These are phyloP conservation scores for Bromus sterilis DNA, from an alignment of 176 grass and related monocot genomes.

Conservation along the genomic window DNA sequence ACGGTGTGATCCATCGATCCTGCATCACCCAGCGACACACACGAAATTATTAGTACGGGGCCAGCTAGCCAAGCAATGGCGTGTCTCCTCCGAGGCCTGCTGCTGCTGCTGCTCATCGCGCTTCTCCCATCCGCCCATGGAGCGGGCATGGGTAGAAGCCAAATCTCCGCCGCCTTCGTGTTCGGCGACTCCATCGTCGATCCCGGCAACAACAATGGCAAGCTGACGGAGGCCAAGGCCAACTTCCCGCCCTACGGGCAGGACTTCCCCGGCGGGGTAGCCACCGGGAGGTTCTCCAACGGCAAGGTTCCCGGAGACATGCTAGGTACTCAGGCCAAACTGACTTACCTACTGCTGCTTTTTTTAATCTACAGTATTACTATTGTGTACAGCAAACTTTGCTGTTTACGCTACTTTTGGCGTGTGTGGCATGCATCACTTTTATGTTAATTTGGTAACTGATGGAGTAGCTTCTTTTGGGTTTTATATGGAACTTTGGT, in stretches of 20 bases:
- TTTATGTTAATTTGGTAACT: neutral
- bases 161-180: conserved; percentile 12
- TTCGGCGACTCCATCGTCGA: conserved; percentile 46
- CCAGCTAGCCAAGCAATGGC: neutral
- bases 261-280: conserved; percentile 31
- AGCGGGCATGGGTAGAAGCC: neutral
- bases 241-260: conserved; percentile 45
- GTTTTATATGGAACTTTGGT: neutral
- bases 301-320: conserved; percentile 36
- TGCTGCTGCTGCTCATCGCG: neutral
- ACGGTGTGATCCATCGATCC: neutral
- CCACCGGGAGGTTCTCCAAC: conserved; percentile 41
- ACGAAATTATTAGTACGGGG: neutral
- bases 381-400: too few species aligned
- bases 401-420: too few species aligned
- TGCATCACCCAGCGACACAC: neutral
- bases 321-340: conserved; percentile 15
- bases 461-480: neutral
- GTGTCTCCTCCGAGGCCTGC: neutral
- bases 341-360: too few species aligned
- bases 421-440: neutral
- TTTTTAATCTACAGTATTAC: too few species aligned
- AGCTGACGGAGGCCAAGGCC: conserved; percentile 23
- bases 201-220: conserved; percentile 40
- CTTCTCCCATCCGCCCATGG: neutral